phyloP scores from a whole-genome alignment of 2,329 filamentous ascomycete species.

The Phyllosticta citriasiana region DNA sequence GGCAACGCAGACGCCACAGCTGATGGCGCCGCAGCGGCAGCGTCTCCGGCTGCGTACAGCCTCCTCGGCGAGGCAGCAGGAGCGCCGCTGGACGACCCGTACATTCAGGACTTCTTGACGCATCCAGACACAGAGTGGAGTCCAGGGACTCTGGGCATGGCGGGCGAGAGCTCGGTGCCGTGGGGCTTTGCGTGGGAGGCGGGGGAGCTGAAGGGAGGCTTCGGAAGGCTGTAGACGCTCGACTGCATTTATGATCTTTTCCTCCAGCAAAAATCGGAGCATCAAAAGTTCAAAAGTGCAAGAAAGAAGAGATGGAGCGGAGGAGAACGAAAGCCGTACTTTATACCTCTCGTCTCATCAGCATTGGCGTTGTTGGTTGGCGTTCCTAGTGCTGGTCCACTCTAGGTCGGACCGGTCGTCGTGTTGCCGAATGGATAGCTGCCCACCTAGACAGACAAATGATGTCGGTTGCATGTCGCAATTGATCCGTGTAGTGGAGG shows the following conservation, averaged over 20 bases:
- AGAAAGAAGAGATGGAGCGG: not conserved
- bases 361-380: not conserved
- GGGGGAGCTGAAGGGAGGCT: conserved; percentile 1
- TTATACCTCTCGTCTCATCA: not conserved
- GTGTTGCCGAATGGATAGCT: not conserved
- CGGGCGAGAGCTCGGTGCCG: conserved; percentile 1
- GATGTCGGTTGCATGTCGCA: not conserved
- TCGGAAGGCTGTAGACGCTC: not conserved
- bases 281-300: not conserved
- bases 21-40: not conserved
- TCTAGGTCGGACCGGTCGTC: not conserved
- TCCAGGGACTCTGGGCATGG: conserved; percentile 7
- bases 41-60: not conserved
- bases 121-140: conserved; percentile 8
- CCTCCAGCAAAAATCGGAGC: not conserved
- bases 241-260: not conserved
- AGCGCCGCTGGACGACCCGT: conserved; percentile 8
- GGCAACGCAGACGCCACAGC: not conserved
- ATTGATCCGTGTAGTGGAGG: not conserved
- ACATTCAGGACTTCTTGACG: conserved; percentile 9
- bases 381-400: not conserved
- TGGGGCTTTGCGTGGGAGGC: conserved; percentile 9
- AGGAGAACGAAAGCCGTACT: not conserved
- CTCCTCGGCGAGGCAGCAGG: not conserved
- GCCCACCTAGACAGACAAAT: too few species aligned